phyloP scores from a whole-genome alignment of 345 rosid species.

The Pugionium cornutum region DNA sequence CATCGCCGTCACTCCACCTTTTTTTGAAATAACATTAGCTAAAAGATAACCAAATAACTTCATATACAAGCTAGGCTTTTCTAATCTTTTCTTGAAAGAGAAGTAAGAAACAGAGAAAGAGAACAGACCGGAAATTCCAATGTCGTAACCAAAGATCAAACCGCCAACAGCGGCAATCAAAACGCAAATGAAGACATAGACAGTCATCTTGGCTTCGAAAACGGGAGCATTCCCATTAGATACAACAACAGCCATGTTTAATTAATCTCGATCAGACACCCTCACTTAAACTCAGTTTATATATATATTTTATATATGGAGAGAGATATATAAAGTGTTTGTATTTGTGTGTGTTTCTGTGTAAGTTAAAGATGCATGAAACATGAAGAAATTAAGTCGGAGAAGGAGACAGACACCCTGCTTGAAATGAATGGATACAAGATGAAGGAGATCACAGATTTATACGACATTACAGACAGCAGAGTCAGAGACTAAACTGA shows the following conservation, averaged over 20 bases:
- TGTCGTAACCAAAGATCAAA: constrained; percentile 66
- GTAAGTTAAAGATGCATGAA: constrained; percentile 21
- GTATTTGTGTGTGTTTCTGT: constrained; percentile 18
- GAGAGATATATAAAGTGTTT: constrained; percentile 7
- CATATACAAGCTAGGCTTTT: background rate
- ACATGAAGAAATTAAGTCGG: constrained; percentile 9
- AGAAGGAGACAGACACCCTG: constrained; percentile 34
- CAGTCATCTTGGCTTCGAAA: constrained; percentile 51
- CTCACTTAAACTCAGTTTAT: constrained; percentile 28
- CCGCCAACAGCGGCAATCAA: constrained; percentile 56
- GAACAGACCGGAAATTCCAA: constrained; percentile 49
- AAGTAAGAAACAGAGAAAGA: constrained; percentile 19
- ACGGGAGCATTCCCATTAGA: constrained; percentile 35
- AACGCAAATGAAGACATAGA: constrained; percentile 46
- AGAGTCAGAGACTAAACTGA: constrained; percentile 24
- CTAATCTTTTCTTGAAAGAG: background rate
- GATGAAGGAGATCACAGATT: constrained; percentile 15
- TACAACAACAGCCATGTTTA: constrained; percentile 44
- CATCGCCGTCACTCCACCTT: constrained; percentile 88
- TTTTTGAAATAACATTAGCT: background rate
- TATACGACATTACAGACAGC: constrained; percentile 15
- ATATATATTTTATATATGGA: background rate
- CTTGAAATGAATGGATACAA: constrained; percentile 25
- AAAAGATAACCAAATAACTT: background rate
- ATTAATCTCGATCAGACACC: constrained; percentile 27